Base-by-base conservation (phyloP, 1,284 basidiomycete species). In the Cryptococcus sp. region DNA sequence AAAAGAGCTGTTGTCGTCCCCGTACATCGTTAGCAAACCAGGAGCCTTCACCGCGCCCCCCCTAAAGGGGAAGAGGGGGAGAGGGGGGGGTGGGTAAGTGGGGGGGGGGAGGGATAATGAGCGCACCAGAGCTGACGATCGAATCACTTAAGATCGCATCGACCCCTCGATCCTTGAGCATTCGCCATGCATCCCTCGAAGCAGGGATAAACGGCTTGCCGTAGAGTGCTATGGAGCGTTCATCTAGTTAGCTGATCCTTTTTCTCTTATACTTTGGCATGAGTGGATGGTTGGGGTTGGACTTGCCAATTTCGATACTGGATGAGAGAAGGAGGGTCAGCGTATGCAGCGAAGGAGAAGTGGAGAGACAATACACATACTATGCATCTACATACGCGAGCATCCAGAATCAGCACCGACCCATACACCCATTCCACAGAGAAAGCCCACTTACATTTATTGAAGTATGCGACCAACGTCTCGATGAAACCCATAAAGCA, bases 401-500 rank as follows among this genome's bases (percentile, higher is more conserved):
- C 43, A 9, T 42, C 54, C 4, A 4, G 5, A 20, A 20, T 46
- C n/a, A n/a, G n/a, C n/a, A n/a, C n/a, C n/a, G n/a, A n/a, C n/a
- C n/a, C n/a, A n/a, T n/a, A n/a, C n/a, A n/a, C n/a, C n/a, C n/a
- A n/a, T n/a, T n/a, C n/a, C n/a, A 20, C 18, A 33, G n/a, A n/a
- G n/a, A n/a, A n/a, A n/a, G n/a, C n/a, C n/a, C 18, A 15, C 66
- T 56, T 38, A 68, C 65, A 85, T 82, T 84, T 82, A 74, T 91
- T 93, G 80, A 93, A 92, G 75, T 87, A 92, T 71, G 86, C 82
- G 12, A 92, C 85, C 60, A 87, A 46, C 24, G 77, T 76, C 57
- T 88, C 82, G 58, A 93, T 84, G 68, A 84, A 87, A 2, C 85
- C 85, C 35, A 93, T 77, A 70, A 88, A 88, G 77, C 89, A 95